Base-by-base conservation (phyloP, 495 filamentous ascomycete genomes). In the Penicillium goetzii region DNA sequence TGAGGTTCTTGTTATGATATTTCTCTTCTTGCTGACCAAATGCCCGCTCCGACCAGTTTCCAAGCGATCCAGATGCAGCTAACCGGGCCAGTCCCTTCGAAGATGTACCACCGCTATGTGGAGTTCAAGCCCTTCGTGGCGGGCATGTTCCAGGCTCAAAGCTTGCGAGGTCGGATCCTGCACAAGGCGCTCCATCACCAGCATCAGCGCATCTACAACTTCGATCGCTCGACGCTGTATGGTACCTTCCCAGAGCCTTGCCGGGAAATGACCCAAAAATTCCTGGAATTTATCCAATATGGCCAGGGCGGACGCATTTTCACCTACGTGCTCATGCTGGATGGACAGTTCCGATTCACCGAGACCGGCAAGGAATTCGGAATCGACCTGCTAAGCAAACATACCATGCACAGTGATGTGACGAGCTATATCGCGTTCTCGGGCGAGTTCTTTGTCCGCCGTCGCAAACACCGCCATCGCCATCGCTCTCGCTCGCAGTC, bases 361-460 rank as follows among this genome's bases (percentile, higher is more conserved):
- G 93, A 97, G 73, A 98, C 94, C 0, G 93, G 93, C 9, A 92
- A 93, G 62, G 92, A 97, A 71, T 97, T 97, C 59, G 91, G 93
- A 32, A 91, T 98, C 59, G 93, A 97, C 70, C 74, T 98, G 61
- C 76, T 98, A 59, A 90, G 86, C 67, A 98, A 98, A 72, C 94
- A 98, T 73, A 96, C 90, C 33, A 93, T 98, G 89, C 94, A 98
- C 70, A 92, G 90, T 70, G 88, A 97, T 75, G 92, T 96, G 4
- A 88, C 88, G 17, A 89, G 89, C 21, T 96, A 97, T 72, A 90
- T 98, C 61, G 93, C 93, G 3, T 97, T 88, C 72, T 89, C 89
- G 4, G 94, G 94, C 17, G 94, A 98, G 74, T 98, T 98, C 74
- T 96, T 97, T 73, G 82, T 98, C 60, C 85, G 92, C 5, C 86